phyloP scores from a whole-genome alignment of 257 asterid genomes.

The Solanum bulbocastanum region DNA sequence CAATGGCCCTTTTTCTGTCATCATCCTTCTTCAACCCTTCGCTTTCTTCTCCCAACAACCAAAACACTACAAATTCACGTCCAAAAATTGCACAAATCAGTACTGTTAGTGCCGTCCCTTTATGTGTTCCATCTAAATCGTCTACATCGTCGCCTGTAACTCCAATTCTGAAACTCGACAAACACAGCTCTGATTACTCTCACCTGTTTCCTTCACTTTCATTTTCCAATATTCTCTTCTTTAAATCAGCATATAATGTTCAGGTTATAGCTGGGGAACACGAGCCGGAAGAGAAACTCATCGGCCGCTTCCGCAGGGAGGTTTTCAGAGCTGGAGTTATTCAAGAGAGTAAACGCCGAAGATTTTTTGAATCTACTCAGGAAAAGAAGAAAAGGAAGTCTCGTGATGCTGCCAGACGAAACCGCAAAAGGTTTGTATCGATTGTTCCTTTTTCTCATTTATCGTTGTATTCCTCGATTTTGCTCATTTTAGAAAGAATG shows the following conservation, averaged over 20 bases:
- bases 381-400: conserved; percentile 40
- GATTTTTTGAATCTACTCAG: conserved; percentile 32
- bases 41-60: not conserved
- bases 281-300: conserved; percentile 36
- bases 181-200: not conserved
- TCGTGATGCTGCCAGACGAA: conserved; percentile 44
- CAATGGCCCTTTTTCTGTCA: not conserved
- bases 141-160: not conserved
- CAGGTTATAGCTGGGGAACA: conserved; percentile 23
- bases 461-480: not conserved
- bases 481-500: not conserved
- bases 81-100: not conserved
- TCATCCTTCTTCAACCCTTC: not conserved
- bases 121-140: not conserved
- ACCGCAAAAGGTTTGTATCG: conserved; percentile 32
- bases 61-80: not conserved
- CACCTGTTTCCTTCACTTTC: conserved; percentile 31
- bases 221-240: conserved; percentile 26
- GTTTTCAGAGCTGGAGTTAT: conserved; percentile 33
- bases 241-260: conserved; percentile 29
- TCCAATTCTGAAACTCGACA: not conserved
- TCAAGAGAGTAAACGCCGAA: conserved; percentile 41
- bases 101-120: not conserved
- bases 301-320: conserved; percentile 38
- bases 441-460: not conserved